phyloP scores from a whole-genome alignment of 1,284 basidiomycete genomes.

The Fistulina hepatica region DNA sequence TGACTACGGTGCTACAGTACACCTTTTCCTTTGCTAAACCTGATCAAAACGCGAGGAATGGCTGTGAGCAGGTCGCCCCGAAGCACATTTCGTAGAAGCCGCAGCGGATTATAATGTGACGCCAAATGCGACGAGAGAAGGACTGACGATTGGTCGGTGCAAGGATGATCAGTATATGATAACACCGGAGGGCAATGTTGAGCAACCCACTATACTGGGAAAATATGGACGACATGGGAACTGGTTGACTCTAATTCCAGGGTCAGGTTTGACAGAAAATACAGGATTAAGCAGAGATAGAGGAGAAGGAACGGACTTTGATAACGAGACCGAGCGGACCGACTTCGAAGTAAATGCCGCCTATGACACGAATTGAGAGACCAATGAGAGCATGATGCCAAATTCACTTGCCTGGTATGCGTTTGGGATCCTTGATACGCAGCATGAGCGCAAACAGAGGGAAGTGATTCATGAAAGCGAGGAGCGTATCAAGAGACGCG shows the following conservation, averaged over 20 bases:
- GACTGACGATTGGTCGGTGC: slow-evolving; percentile 23
- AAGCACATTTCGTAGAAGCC: slow-evolving; percentile 31
- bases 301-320: slow-evolving; percentile 17
- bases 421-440: slow-evolving; percentile 73
- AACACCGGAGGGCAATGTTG: not conserved
- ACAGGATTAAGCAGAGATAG: slow-evolving; percentile 3
- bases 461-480: slow-evolving; percentile 82
- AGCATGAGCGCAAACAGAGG: slow-evolving; percentile 85
- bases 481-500: slow-evolving; percentile 48
- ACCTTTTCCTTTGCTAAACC: slow-evolving; percentile 29
- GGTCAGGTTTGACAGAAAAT: not conserved
- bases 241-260: slow-evolving; percentile 37
- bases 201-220: slow-evolving; percentile 34
- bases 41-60: slow-evolving; percentile 35
- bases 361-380: slow-evolving; percentile 14
- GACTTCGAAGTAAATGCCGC: slow-evolving; percentile 26
- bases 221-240: slow-evolving; percentile 34
- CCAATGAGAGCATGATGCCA: not conserved
- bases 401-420: slow-evolving; percentile 58
- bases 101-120: slow-evolving; percentile 38
- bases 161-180: not conserved
- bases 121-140: slow-evolving; percentile 34
- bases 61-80: slow-evolving; percentile 33
- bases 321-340: slow-evolving; percentile 16
- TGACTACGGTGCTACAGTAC: too few relatives aligned